These are phyloP conservation scores for Geotrichum bryndzae DNA, from an alignment of 1,139 yeast genomes.

Conservation along the genomic window DNA sequence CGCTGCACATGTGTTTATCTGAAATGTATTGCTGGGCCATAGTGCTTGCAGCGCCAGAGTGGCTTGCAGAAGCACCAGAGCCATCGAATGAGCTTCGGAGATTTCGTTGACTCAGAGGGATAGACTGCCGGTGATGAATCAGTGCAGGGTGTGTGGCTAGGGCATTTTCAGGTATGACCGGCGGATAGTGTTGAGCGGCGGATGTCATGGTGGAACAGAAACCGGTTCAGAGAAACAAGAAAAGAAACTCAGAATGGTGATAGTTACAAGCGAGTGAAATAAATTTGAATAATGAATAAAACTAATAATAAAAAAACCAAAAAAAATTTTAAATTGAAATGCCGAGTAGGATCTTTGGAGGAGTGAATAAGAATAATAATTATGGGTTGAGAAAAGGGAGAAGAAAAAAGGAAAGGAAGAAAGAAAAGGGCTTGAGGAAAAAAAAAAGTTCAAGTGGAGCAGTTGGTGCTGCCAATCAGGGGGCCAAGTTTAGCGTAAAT, in stretches of 20 bases:
- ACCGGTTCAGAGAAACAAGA: neutral
- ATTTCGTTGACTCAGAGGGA: constrained; percentile 10
- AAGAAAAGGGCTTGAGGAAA: neutral
- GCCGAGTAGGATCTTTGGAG: no score
- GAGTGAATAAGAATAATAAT: no score
- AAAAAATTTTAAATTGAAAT: constrained; percentile 39
- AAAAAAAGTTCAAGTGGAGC: neutral
- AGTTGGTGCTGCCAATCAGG: neutral
- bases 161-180: constrained; percentile 10
- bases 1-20: constrained; percentile 7
- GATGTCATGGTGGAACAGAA: neutral
- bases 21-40: neutral
- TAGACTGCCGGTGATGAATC: constrained; percentile 5
- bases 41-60: neutral
- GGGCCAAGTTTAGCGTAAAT: neutral
- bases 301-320: no score
- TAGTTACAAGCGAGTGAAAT: neutral
- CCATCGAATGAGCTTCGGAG: neutral
- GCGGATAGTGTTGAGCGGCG: neutral
- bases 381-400: neutral
- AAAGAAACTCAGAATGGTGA: neutral
- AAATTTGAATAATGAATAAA: neutral
- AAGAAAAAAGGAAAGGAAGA: neutral
- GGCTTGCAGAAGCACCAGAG: neutral
- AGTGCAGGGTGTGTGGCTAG: constrained; percentile 10